Base-by-base conservation (phyloP, 2,329 filamentous ascomycete species). In the Nemania bipapillata region DNA sequence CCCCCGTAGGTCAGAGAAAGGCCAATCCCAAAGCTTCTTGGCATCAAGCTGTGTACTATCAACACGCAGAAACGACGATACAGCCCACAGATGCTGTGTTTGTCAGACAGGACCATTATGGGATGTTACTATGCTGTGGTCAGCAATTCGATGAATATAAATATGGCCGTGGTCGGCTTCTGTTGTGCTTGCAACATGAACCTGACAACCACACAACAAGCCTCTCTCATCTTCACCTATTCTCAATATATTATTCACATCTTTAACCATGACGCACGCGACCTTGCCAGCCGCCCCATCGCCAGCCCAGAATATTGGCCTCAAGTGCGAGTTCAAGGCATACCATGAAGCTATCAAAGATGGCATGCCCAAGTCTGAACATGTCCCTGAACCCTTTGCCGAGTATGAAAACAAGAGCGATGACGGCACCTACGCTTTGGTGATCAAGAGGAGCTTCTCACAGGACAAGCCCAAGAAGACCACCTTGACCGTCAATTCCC, bases 401-500 rank as follows among this genome's bases (percentile, higher is more conserved):
- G 66, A 69, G 37, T 47, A 64, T 26, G 54, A 47, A 26, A 71
- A 56, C 30, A 37, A 42, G 32, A 69, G 60, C 60, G 58, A 75
- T 24, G 75, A 78, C 56, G 68, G 63, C 24, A 22, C 66, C 54
- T 75, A 74, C 45, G 76, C 76, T 30, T 59, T 77, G 15, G 72
- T 77, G 8, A 74, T 77, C 61, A 70, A 68, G 30, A 69, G 69
- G 35, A 65, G 65, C 9, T 74, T 71, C 56, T 26, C 70, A 37
- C 58, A 73, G 11, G 66, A 72, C 4, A 47, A 60, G 22, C 70
- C 69, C 32, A 70, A 70, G 66, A 70, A 68, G 50, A 74, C 69
- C 22, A 72, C 50, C 1, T 62, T 77, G 45, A 70, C 70, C 11
- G 58, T 78, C 52, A 77, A 77, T 67, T 79, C 76, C 5, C 74